These are phyloP conservation scores for Flaveria floridana DNA, from an alignment of 140 eudicot species.

Conservation along the genomic window DNA sequence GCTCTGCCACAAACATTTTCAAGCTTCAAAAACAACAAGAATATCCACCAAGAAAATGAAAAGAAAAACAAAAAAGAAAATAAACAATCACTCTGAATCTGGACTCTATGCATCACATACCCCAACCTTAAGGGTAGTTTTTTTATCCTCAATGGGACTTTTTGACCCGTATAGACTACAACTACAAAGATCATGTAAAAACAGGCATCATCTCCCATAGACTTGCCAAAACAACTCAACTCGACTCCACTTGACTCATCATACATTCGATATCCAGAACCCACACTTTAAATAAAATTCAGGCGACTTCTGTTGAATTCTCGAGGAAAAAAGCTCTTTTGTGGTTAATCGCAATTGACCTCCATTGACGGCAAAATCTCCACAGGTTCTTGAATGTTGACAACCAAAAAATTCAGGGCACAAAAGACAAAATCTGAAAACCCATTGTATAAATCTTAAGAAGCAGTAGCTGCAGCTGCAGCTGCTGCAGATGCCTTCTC, in stretches of 20 bases:
- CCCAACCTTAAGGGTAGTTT: conserved; percentile 34
- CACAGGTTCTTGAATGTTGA: conserved; percentile 26
- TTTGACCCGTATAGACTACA: conserved; percentile 43
- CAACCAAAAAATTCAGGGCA: conserved; percentile 26
- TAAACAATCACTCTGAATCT: conserved; percentile 11
- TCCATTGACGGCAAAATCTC: conserved; percentile 13
- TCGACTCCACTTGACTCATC: conserved; percentile 34
- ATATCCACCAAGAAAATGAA: conserved; percentile 28
- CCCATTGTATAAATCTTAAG: conserved; percentile 24
- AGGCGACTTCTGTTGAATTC: conserved; percentile 25
- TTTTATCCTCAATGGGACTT: conserved; percentile 35
- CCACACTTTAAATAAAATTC: conserved; percentile 22
- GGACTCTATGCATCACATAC: conserved; percentile 36
- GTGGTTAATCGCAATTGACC: conserved; percentile 16
- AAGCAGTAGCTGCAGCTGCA: conserved; percentile 29
- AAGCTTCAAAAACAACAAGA: conserved; percentile 23
- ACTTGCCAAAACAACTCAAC: conserved; percentile 28
- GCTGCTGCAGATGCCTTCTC: conserved; percentile 40
- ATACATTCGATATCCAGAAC: conserved; percentile 34
- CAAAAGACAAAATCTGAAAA: conserved; percentile 29
- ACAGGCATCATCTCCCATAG: conserved; percentile 34
- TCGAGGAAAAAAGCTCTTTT: conserved; percentile 10
- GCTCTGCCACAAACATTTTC: conserved; percentile 7
- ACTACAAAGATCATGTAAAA: conserved; percentile 26
- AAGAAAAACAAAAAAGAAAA: neutral